These are phyloP conservation scores for Carallia pectinifolia DNA, from an alignment of 345 rosid species.

Conservation along the genomic window DNA sequence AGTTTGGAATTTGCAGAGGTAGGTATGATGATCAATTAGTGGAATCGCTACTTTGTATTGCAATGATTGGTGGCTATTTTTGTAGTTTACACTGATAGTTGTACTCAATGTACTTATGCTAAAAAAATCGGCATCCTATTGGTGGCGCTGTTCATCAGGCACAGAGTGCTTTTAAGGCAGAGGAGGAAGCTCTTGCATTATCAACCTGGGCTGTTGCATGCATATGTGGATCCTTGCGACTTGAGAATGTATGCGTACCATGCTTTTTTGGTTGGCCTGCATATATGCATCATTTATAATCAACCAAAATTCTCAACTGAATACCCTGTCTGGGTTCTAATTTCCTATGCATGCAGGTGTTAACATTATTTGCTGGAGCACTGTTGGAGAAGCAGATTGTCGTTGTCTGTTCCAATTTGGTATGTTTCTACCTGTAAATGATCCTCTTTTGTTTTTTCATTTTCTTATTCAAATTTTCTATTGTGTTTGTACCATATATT, in stretches of 20 bases:
- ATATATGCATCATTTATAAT: not conserved
- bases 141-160: constrained; percentile 50
- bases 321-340: not conserved
- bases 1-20: constrained; percentile 88
- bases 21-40: constrained; percentile 14
- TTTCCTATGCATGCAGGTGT: constrained; percentile 49
- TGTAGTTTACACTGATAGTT: not conserved
- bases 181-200: constrained; percentile 86
- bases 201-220: constrained; percentile 92
- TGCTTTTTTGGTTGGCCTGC: not conserved
- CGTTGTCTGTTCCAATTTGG: constrained; percentile 95
- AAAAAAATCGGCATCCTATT: constrained; percentile 6
- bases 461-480: not conserved
- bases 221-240: constrained; percentile 85
- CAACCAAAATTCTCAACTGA: not conserved
- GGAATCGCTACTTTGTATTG: not conserved
- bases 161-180: constrained; percentile 63
- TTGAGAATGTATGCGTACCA: constrained; percentile 61
- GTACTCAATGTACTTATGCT: constrained; percentile 7
- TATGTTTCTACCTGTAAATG: constrained; percentile 23
- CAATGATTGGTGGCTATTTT: not conserved
- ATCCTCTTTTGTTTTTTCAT: not conserved
- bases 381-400: constrained; percentile 86
- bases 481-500: not conserved
- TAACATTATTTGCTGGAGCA: constrained; percentile 78